Base-by-base conservation (phyloP, 306 rosid genomes). In the Lotus japonicus region DNA sequence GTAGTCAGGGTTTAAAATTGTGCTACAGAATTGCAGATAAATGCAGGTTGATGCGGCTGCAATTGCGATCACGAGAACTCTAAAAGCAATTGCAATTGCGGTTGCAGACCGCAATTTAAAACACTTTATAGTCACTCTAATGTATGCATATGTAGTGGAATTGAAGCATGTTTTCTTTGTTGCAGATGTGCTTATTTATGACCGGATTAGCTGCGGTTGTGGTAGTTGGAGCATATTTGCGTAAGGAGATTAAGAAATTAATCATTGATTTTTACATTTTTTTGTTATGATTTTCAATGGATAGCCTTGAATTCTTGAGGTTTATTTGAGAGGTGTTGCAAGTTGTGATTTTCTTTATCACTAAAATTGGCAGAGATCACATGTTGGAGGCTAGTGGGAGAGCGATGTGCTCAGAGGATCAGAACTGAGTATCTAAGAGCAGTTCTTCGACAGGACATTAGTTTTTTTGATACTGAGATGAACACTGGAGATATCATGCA, bases 331-430 rank as follows among this genome's bases (percentile, higher is more conserved):
- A 28, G 26, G 26, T 69, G 31, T 26, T 26, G 31, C 2, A 26
- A 26, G n/a, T n/a, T n/a, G n/a, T 21, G 3, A 26, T 2, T 26
- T 23, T 69, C 16, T n/a, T 19, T 69, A 44, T 64, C 13, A 33
- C 21, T 14, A 36, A 71, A 77, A 76, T 76, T 71, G 68, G 72
- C 94, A 92, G 98, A 92, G 84, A 86, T 92, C 71, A 77, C 96
- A 10, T 92, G 98, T 68, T 92, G 97, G 97, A 92, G 97, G 73
- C 51, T 89, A 77, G 97, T 92, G 17, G 98, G 97, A 51, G 98
- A 88, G 77, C 51, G 97, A 57, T 79, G 94, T 17, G 92, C 97
- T 53, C 91, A 87, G 63, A 77, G 94, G 64, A 92, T 92, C 39
- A 88, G 96, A 83, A 86, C 79, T 0, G 80, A 84, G 58, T 92